phyloP scores from a whole-genome alignment of 176 grass and related monocot species.

The Cenchrus purpureus region DNA sequence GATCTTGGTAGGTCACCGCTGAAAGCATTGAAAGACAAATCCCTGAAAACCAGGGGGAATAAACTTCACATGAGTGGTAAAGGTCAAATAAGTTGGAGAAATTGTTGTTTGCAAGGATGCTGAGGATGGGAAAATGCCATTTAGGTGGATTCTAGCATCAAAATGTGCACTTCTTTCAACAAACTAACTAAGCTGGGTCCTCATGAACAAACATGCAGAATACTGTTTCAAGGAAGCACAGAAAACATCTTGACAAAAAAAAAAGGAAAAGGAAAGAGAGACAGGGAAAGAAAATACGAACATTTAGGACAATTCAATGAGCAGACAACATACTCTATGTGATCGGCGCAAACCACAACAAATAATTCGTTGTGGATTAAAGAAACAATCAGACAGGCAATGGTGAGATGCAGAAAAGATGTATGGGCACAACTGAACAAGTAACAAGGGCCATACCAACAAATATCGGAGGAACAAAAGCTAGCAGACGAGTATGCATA shows the following conservation, averaged over 20 bases:
- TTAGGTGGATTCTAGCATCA: constrained; percentile 20
- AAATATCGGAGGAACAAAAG: constrained; percentile 11
- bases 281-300: not conserved
- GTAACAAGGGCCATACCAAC: not conserved
- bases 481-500: not conserved
- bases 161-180: constrained; percentile 31
- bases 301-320: constrained; percentile 19
- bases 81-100: not conserved
- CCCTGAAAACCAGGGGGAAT: constrained; percentile 46
- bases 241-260: constrained; percentile 11
- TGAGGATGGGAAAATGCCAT: not conserved
- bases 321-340: constrained; percentile 5
- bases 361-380: constrained; percentile 18
- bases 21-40: constrained; percentile 88
- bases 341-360: constrained; percentile 6
- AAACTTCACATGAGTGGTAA: constrained; percentile 2
- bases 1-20: constrained; percentile 75
- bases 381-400: constrained; percentile 6
- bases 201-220: not conserved
- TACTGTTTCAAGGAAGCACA: constrained; percentile 2
- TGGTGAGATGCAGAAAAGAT: constrained; percentile 7
- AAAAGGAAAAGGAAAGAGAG: not conserved
- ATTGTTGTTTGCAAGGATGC: constrained; percentile 7
- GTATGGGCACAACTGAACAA: constrained; percentile 21
- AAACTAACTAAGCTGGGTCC: constrained; percentile 12